Evolutionary conservation across 306 rosid species (phyloP).

Genomic region (Dryas alaskensis): DNA sequence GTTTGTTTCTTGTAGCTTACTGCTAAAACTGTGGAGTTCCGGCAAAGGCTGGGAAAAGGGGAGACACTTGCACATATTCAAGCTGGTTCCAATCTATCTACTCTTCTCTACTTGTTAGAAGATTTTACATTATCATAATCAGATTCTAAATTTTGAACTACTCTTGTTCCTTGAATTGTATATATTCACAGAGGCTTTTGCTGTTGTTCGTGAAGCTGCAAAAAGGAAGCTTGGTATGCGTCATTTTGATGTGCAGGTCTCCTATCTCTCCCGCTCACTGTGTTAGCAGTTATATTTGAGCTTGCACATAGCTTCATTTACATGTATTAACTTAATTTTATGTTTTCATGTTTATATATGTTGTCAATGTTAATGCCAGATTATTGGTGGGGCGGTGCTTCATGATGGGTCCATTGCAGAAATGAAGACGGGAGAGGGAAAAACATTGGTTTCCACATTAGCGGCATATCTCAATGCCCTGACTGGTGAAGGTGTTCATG

Average conservation of each 20-base stretch:
- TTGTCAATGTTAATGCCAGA: constrained; percentile 44
- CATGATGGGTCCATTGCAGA: constrained; percentile 98
- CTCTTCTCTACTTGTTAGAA: constrained; percentile 2
- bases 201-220: constrained; percentile 98
- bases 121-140: neutral
- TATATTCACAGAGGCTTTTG: constrained; percentile 71
- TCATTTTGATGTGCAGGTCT: constrained; percentile 95
- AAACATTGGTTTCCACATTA: constrained; percentile 86
- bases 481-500: constrained; percentile 93
- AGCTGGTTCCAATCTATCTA: constrained; percentile 50
- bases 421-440: constrained; percentile 99
- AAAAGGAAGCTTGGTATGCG: constrained; percentile 93
- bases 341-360: neutral
- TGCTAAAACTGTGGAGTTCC: constrained; percentile 73
- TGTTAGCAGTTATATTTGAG: neutral
- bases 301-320: neutral
- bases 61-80: constrained; percentile 82
- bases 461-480: constrained; percentile 95
- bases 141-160: neutral
- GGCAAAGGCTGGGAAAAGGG: constrained; percentile 57
- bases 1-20: constrained; percentile 40
- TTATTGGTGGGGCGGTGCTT: constrained; percentile 95
- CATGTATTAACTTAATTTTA: neutral
- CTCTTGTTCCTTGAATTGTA: constrained; percentile 3
- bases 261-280: neutral